These are phyloP conservation scores for Acephala macrosclerotiorum DNA, from an alignment of 2,329 filamentous ascomycete genomes.

Conservation along the genomic window DNA sequence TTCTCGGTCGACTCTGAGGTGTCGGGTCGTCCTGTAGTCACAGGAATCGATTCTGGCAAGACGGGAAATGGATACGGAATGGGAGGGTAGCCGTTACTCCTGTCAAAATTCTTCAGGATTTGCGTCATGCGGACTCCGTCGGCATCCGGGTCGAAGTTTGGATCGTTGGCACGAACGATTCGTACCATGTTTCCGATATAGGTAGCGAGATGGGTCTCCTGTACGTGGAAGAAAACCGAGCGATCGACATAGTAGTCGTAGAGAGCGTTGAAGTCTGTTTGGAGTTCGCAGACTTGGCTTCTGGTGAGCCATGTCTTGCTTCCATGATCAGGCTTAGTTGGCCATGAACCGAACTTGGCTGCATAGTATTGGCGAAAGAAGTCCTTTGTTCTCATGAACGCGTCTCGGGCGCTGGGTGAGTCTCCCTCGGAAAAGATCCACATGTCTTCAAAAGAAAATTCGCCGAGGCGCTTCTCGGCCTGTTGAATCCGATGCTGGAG, in stretches of 20 bases:
- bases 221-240: conserved; percentile 67
- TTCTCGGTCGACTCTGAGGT: conserved; percentile 17
- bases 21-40: too few species aligned
- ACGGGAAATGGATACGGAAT: conserved; percentile 73
- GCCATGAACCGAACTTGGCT: conserved; percentile 66
- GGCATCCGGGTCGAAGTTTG: neutral
- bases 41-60: conserved; percentile 60
- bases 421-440: conserved; percentile 56
- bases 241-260: conserved; percentile 77
- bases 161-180: neutral
- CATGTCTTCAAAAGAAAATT: conserved; percentile 67
- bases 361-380: conserved; percentile 68
- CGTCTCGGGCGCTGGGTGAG: conserved; percentile 48
- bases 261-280: conserved; percentile 70
- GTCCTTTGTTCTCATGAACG: conserved; percentile 65
- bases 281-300: conserved; percentile 61
- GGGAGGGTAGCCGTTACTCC: conserved; percentile 66
- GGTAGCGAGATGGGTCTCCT: neutral
- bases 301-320: conserved; percentile 67
- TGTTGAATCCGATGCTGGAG: conserved; percentile 67
- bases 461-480: conserved; percentile 65
- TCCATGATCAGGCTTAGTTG: conserved; percentile 52
- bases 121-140: conserved; percentile 56
- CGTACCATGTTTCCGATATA: too few species aligned
- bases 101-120: conserved; percentile 71